phyloP scores from a whole-genome alignment of 2,329 filamentous ascomycete genomes.

The Aspergillus tanneri region DNA sequence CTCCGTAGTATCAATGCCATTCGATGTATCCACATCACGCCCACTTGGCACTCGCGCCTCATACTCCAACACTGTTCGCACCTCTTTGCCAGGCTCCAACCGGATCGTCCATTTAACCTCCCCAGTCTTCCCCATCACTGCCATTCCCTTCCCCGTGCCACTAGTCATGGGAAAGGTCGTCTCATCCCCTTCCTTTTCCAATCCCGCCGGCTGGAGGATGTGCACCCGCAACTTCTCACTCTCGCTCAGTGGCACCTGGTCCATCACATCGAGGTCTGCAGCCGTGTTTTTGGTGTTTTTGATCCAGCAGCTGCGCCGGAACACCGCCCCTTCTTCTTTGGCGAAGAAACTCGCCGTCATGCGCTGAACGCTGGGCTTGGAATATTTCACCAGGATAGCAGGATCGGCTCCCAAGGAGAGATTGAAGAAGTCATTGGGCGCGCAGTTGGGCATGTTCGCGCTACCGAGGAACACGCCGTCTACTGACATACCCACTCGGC shows the following conservation, averaged over 20 bases:
- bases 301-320: constrained; percentile 31
- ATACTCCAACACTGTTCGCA: constrained; percentile 62
- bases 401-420: constrained; percentile 37
- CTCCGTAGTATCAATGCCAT: background rate
- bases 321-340: constrained; percentile 32
- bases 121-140: constrained; percentile 56
- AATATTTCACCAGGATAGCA: constrained; percentile 31
- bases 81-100: constrained; percentile 58
- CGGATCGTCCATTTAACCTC: constrained; percentile 60
- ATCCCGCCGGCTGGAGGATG: constrained; percentile 28
- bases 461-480: constrained; percentile 35
- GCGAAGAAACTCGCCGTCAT: constrained; percentile 30
- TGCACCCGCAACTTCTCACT: constrained; percentile 32
- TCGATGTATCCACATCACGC: constrained; percentile 12
- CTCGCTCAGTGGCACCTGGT: constrained; percentile 36
- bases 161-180: constrained; percentile 26
- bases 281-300: constrained; percentile 32
- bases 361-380: constrained; percentile 29
- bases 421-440: constrained; percentile 29
- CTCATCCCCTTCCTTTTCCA: constrained; percentile 28
- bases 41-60: constrained; percentile 55
- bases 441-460: constrained; percentile 25
- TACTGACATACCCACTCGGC: constrained; percentile 27
- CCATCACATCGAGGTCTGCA: constrained; percentile 29
- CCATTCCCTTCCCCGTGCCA: constrained; percentile 57